Evolutionary conservation across 495 filamentous ascomycete genomes (phyloP).

Genomic region (Penicillium maclennaniae): DNA sequence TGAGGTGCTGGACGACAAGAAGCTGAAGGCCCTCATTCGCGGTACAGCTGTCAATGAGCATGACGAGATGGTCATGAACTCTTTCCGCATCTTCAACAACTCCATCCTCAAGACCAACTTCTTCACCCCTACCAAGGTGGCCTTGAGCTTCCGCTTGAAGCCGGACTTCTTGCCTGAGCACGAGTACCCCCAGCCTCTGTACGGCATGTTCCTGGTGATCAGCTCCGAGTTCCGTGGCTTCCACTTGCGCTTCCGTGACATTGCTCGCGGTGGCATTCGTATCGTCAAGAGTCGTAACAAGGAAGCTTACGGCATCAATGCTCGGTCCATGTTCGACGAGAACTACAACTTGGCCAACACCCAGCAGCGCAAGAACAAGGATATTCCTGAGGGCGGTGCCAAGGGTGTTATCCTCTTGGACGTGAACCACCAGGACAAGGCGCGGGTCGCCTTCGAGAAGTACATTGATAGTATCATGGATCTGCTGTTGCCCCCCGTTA

Average conservation of each 20-base stretch:
- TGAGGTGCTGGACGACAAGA: constrained; percentile 69
- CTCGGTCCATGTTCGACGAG: constrained; percentile 92
- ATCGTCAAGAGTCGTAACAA: constrained; percentile 96
- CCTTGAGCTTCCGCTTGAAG: constrained; percentile 91
- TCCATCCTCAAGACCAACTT: constrained; percentile 96
- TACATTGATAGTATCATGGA: constrained; percentile 99
- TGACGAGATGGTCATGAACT: constrained; percentile 94
- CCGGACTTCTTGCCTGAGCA: constrained; percentile 82
- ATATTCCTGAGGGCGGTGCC: constrained; percentile 97
- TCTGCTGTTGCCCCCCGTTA: constrained; percentile 80
- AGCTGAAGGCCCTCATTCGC: constrained; percentile 77
- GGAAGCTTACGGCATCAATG: constrained; percentile 94
- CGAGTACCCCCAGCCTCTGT: constrained; percentile 91
- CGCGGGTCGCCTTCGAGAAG: constrained; percentile 90
- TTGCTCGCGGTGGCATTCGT: constrained; percentile 93
- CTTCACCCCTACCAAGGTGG: constrained; percentile 98
- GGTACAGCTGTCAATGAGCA: constrained; percentile 86
- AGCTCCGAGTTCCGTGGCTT: constrained; percentile 95
- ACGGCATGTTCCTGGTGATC: constrained; percentile 98
- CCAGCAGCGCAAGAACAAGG: constrained; percentile 99
- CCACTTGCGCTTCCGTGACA: constrained; percentile 95
- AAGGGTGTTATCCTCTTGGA: constrained; percentile 97
- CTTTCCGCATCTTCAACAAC: constrained; percentile 93
- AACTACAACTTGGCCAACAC: constrained; percentile 98
- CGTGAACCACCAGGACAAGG: constrained; percentile 88